phyloP scores from a whole-genome alignment of 2,329 filamentous ascomycete genomes.

The Capronia epimyces region DNA sequence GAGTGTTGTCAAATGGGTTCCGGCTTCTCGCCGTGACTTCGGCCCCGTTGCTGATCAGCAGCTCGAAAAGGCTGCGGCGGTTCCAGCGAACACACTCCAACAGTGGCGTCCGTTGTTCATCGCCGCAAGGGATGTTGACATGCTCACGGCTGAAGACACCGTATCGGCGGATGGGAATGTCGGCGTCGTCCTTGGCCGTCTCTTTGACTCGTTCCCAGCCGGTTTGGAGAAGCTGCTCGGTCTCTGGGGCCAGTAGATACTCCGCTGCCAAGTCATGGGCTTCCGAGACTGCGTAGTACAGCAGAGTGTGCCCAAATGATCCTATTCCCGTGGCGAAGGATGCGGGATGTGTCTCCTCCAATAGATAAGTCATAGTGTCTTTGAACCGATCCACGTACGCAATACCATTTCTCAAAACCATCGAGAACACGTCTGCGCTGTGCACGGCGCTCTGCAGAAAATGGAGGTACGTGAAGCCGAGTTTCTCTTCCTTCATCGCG shows the following conservation, averaged over 20 bases:
- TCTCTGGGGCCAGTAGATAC: not conserved
- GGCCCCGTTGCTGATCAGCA: not conserved
- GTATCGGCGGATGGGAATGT: constrained; percentile 1
- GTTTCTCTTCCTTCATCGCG: constrained; percentile 5
- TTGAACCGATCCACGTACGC: not conserved
- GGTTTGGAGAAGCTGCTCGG: constrained; percentile 1
- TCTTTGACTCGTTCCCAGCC: not conserved
- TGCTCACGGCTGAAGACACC: constrained; percentile 1
- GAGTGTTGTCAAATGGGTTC: constrained; percentile 1
- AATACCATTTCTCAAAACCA: constrained; percentile 1
- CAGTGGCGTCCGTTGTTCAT: constrained; percentile 2
- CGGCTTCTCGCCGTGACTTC: not conserved
- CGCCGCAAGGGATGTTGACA: not conserved
- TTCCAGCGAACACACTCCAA: constrained; percentile 2
- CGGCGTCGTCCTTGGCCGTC: not conserved
- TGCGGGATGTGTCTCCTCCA: not conserved
- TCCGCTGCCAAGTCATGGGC: constrained; percentile 1
- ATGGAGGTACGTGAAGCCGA: not conserved
- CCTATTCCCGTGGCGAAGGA: constrained; percentile 1
- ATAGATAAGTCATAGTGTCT: not conserved
- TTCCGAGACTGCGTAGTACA: constrained; percentile 1
- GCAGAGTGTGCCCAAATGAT: constrained; percentile 1
- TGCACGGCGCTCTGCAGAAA: not conserved
- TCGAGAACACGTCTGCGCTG: constrained; percentile 2
- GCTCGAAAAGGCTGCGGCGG: not conserved